Evolutionary conservation across 1,284 basidiomycete species (phyloP).

Genomic region (Mycena citricolor): DNA sequence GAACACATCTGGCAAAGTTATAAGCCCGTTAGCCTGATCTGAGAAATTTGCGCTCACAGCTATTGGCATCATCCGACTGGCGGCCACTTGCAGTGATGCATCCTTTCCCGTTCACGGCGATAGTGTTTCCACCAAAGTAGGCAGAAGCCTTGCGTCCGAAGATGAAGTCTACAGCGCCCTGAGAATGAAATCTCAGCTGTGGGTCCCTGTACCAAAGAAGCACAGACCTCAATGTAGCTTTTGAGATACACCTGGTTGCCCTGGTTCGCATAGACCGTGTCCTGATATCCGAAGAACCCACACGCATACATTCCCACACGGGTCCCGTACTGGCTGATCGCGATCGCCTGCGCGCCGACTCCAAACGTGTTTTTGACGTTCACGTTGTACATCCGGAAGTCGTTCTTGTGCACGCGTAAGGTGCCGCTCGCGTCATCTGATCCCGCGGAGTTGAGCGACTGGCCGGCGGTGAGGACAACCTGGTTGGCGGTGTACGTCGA

Average conservation of each 20-base stretch:
- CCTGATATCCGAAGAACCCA: slow-evolving; percentile 53
- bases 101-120: slow-evolving; percentile 41
- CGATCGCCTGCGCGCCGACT: slow-evolving; percentile 51
- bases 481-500: slow-evolving; percentile 38
- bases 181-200: background rate
- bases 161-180: slow-evolving; percentile 59
- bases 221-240: slow-evolving; percentile 45
- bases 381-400: slow-evolving; percentile 56
- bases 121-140: slow-evolving; percentile 49
- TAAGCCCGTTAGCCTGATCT: background rate
- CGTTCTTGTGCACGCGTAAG: slow-evolving; percentile 49
- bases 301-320: slow-evolving; percentile 52
- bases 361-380: slow-evolving; percentile 56
- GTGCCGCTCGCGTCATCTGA: slow-evolving; percentile 58
- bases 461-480: slow-evolving; percentile 44
- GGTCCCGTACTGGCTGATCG: slow-evolving; percentile 51
- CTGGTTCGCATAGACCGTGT: slow-evolving; percentile 39
- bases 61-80: slow-evolving; percentile 44
- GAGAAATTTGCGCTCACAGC: slow-evolving; percentile 38
- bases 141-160: slow-evolving; percentile 41
- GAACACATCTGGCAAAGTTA: slow-evolving; percentile 39
- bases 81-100: slow-evolving; percentile 55
- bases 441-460: slow-evolving; percentile 42
- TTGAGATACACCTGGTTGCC: slow-evolving; percentile 51
- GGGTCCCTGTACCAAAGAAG: background rate